Base-by-base conservation (phyloP, 805 yeast species). In the Candida loeiensis region DNA sequence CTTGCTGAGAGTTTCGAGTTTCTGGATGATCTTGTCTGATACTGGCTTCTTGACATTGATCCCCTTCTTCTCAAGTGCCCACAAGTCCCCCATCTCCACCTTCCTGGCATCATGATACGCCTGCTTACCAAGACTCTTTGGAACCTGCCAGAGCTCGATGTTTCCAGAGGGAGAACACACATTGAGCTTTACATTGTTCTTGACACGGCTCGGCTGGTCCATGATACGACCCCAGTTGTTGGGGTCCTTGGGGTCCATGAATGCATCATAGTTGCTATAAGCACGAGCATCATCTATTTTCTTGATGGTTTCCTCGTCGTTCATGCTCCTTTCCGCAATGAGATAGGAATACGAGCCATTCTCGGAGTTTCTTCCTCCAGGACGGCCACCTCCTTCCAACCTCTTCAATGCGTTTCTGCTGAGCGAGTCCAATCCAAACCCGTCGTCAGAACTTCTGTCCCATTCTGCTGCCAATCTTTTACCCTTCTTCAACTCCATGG, bases 31-130 rank as follows among this genome's bases (percentile, higher is more conserved):
- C 22, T 59, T 58, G 12, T 58, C 69, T 14, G 61, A 49, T 9
- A 69, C 36, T 27, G 45, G 48, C 39, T 56, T 59, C 48, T 60
- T 63, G 6, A 62, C 64, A 11, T 51, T 50, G 2, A 56, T 60
- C 22, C 61, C 53, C 52, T 69, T 69, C 48, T 59, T 59, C 7
- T 60, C 69, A 40, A 58, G 53, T 1, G 85, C 82, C 99, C 98
- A 93, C 38, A 82, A 62, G 57, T 93, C 99, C 16, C 96, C 96
- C 55, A 77, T 76, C n/a, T 61, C 61, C 0, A 87, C 77, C 58
- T 93, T 91, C 40, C 97, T 73, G 0, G 96, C 96, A 65, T 93
- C 98, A 54, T 86, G 95, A 50, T 87, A 93, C 2, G 70, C 78
- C 45, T 78, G 83, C 45, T 79, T 78, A 4, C 87, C 85, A 40